These are phyloP conservation scores for Fibroporia radiculosa DNA, from an alignment of 768 basidiomycete genomes.

Conservation along the genomic window DNA sequence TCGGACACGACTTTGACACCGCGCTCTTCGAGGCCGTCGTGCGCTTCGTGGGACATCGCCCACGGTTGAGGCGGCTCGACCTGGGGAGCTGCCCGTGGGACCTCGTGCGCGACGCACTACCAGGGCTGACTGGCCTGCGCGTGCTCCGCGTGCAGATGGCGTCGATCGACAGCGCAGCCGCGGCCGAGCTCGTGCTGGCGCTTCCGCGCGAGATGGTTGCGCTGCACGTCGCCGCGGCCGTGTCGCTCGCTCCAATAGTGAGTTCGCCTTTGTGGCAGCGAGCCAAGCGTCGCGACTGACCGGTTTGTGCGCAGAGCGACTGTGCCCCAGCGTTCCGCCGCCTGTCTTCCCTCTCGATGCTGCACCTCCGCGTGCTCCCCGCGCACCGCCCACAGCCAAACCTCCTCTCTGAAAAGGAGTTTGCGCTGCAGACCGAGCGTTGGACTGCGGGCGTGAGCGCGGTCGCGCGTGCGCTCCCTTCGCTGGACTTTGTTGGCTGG, in stretches of 20 bases:
- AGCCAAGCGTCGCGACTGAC: not conserved
- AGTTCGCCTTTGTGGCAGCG: constrained; percentile 9
- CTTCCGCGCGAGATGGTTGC: constrained; percentile 39
- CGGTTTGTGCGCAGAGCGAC: constrained; percentile 33
- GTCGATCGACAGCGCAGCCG: constrained; percentile 33
- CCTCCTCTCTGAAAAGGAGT: constrained; percentile 52
- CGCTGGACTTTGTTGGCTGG: constrained; percentile 65
- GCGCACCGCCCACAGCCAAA: constrained; percentile 48
- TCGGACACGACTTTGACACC: constrained; percentile 53
- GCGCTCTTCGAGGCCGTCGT: constrained; percentile 46
- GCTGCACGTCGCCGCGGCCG: constrained; percentile 42
- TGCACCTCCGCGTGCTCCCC: constrained; percentile 46
- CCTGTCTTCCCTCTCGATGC: constrained; percentile 47
- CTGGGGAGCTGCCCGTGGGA: constrained; percentile 64
- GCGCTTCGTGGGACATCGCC: constrained; percentile 43
- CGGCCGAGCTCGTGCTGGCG: constrained; percentile 25
- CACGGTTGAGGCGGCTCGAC: constrained; percentile 46
- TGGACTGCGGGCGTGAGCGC: constrained; percentile 45
- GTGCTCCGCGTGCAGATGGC: constrained; percentile 53
- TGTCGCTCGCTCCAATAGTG: constrained; percentile 45
- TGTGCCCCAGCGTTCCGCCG: constrained; percentile 40
- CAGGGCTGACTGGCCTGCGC: constrained; percentile 42
- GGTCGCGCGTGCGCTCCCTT: constrained; percentile 42
- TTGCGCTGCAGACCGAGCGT: constrained; percentile 45
- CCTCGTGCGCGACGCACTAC: constrained; percentile 41